Conservation (phyloP, 2,329 filamentous ascomycete species). For the Aspergillus fijiensis region DNA sequence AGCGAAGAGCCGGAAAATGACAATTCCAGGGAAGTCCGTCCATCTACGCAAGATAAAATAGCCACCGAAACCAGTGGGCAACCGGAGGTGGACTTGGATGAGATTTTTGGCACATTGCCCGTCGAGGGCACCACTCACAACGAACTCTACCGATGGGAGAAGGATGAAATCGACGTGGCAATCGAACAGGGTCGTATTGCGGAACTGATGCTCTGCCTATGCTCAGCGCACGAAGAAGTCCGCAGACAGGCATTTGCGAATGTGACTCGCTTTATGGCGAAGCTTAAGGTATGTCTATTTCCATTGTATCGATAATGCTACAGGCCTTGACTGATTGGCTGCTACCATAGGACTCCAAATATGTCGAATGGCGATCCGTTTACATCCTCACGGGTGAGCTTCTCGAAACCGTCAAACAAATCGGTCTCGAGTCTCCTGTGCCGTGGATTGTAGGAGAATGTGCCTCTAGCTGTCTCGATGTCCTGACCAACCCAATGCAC, state of each 20-base stretch:
- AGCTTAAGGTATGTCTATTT: conserved; percentile 42
- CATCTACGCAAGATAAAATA: conserved; percentile 9
- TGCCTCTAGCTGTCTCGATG: conserved; percentile 65
- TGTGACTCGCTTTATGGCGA: conserved; percentile 47
- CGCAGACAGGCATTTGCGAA: conserved; percentile 66
- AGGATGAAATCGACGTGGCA: conserved; percentile 74
- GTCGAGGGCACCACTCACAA: conserved; percentile 44
- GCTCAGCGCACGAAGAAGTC: conserved; percentile 71
- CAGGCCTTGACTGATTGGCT: conserved; percentile 1
- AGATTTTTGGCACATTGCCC: conserved; percentile 54
- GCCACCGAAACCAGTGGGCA: background rate
- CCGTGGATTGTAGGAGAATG: conserved; percentile 77
- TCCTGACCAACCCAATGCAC: conserved; percentile 75
- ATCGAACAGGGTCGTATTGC: conserved; percentile 74
- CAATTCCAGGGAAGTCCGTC: conserved; percentile 12
- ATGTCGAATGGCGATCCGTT: conserved; percentile 73
- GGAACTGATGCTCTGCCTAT: conserved; percentile 71
- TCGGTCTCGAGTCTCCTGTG: conserved; percentile 58
- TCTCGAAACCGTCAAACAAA: conserved; percentile 66
- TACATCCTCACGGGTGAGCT: conserved; percentile 79
- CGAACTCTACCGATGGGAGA: conserved; percentile 62
- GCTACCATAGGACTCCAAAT: conserved; percentile 58
- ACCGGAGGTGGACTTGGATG: conserved; percentile 49
- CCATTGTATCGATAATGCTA: conserved; percentile 8
- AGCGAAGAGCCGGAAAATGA: conserved; percentile 18